Conservation (phyloP, 495 filamentous ascomycete genomes). For the Hypoxylon perforatum region DNA sequence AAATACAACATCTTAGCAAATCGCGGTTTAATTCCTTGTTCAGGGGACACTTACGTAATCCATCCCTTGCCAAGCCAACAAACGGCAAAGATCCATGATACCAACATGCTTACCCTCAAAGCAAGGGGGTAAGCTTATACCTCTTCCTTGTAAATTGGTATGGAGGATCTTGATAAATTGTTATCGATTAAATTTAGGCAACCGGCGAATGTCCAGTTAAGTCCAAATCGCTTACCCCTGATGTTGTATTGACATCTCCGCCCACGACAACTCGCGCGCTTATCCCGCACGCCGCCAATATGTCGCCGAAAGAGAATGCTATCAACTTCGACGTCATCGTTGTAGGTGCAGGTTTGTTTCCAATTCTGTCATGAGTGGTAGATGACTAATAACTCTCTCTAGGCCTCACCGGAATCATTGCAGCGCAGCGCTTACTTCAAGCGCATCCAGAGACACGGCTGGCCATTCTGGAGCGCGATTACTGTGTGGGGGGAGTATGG, state of each 20-base stretch:
- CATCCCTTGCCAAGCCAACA: background rate
- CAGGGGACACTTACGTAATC: background rate
- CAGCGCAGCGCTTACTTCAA: slow-evolving; percentile 49
- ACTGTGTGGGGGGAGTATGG: slow-evolving; percentile 49
- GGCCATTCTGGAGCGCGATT: slow-evolving; percentile 46
- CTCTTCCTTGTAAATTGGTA: background rate
- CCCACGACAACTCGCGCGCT: background rate
- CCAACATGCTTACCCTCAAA: background rate
- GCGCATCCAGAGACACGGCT: slow-evolving; percentile 47
- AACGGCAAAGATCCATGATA: background rate
- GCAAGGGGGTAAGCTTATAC: background rate
- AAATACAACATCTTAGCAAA: too few relatives aligned
- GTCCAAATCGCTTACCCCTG: background rate
- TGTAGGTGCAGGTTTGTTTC: slow-evolving; percentile 24
- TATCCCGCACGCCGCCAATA: slow-evolving; percentile 1
- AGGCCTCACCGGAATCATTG: slow-evolving; percentile 44
- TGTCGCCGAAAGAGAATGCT: slow-evolving; percentile 5
- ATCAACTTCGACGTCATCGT: slow-evolving; percentile 19
- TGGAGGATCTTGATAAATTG: too few relatives aligned
- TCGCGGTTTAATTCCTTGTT: background rate
- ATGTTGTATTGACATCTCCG: background rate
- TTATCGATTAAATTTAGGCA: too few relatives aligned
- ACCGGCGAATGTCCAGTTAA: too few relatives aligned
- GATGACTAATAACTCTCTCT: slow-evolving; percentile 20
- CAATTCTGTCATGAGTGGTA: slow-evolving; percentile 8